Percentiles rank a stretch among this genome's conserved stretches.
phyloP scores from a whole-genome alignment of 2,329 filamentous ascomycete genomes.

The Colletotrichum echinochloae region DNA sequence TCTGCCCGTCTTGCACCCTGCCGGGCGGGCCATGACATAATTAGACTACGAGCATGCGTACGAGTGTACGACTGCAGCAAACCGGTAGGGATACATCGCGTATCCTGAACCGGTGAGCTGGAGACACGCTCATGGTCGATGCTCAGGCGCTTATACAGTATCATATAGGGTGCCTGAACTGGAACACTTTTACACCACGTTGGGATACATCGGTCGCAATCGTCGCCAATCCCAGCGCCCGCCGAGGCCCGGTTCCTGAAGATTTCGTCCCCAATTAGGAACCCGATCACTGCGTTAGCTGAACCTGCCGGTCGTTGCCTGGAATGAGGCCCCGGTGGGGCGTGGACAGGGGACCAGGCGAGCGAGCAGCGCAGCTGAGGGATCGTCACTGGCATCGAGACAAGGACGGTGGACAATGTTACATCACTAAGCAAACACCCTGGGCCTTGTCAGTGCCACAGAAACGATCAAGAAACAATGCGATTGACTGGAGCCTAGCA shows the following conservation, averaged over 20 bases:
- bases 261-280: neutral
- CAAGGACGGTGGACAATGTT: neutral
- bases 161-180: neutral
- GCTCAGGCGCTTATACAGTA: neutral
- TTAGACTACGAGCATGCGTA: neutral
- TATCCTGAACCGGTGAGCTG: constrained; percentile 1
- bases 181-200: neutral
- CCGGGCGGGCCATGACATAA: neutral
- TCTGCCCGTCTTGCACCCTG: neutral
- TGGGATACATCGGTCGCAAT: neutral
- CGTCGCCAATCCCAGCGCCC: neutral
- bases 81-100: neutral
- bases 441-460: neutral
- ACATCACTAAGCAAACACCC: constrained; percentile 2
- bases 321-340: neutral
- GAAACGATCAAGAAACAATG: neutral
- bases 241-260: constrained; percentile 6
- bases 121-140: neutral
- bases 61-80: neutral
- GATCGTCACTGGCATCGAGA: neutral
- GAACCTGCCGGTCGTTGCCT: constrained; percentile 13
- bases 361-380: neutral
- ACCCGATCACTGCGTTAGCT: neutral
- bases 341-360: neutral
- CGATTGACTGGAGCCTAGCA: neutral